Evolutionary conservation across 2,329 filamentous ascomycete species (phyloP), one percentile per base, ranked within the genome.

Genomic region (Verruconis gallopava): DNA sequence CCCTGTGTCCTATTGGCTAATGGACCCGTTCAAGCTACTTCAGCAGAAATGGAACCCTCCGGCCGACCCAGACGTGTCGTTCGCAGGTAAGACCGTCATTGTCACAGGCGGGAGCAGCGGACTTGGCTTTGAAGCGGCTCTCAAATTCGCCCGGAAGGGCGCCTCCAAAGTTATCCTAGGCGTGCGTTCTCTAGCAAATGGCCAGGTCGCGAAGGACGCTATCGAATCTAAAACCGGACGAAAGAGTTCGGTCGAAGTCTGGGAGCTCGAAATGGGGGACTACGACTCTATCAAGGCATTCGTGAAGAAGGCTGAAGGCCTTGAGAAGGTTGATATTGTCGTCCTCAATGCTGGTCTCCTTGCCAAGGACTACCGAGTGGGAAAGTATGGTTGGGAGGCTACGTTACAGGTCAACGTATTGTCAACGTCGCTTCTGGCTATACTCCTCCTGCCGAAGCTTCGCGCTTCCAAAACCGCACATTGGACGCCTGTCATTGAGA

Each of bases 91-190:
- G 33, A 64, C 55, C 4, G 52, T 68, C 44, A 62, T 72, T 21
- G 60, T 72, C 6, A 72, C 68, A 0, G 68, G 68, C 33, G 59
- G 63, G 3, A 71, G 69, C 44, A 53, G 56, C 5, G 67, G 67
- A 3, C 58, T 71, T 0, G 68, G 68, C 13, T 56, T 61, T 36
- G 65, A 71, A 52, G 62, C 66, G 4, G 61, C 63, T 1, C 54
- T 55, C 1, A 64, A 69, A 45, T 58, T 67, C 33, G 58, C 62
- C 1, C 49, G 52, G 0, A 56, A 68, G 4, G 56, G 59, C 3
- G 60, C 62, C 11, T 53, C 53, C 1, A 62, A 58, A 19, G 54
- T 71, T 19, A 66, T 71, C 42, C 53, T 71, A 14, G 65, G 63
- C 3, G 62, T 65, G 20, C 63, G 68, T 20, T 61, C 49, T 19